These are phyloP conservation scores for Didymella lethalis DNA, from an alignment of 2,329 filamentous ascomycete species.

Conservation along the genomic window DNA sequence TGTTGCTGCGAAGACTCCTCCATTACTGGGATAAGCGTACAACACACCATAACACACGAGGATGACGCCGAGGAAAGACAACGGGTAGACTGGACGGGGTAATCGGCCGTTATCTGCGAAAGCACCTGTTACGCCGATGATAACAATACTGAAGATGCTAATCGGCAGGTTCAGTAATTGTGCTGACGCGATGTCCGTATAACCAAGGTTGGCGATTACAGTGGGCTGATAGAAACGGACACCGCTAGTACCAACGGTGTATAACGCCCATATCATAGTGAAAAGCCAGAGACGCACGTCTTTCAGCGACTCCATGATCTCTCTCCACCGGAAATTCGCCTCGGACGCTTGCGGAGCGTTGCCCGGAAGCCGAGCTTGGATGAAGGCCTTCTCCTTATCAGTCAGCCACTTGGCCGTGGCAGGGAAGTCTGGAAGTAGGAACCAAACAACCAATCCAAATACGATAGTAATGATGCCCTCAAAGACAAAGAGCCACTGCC, in stretches of 20 bases:
- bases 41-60: constrained; percentile 50
- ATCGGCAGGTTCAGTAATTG: constrained; percentile 26
- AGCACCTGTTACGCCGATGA: constrained; percentile 45
- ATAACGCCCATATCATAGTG: constrained; percentile 56
- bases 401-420: constrained; percentile 39
- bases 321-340: constrained; percentile 57
- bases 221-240: constrained; percentile 35
- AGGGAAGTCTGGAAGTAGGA: constrained; percentile 30
- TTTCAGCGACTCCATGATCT: constrained; percentile 57
- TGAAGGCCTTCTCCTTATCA: constrained; percentile 56
- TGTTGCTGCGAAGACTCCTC: constrained; percentile 54
- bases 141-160: constrained; percentile 54
- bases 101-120: constrained; percentile 42
- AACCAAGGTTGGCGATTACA: constrained; percentile 35
- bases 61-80: constrained; percentile 55
- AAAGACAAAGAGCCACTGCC: constrained; percentile 35
- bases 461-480: constrained; percentile 26
- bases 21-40: constrained; percentile 37
- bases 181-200: constrained; percentile 25
- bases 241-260: constrained; percentile 32
- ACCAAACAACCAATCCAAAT: constrained; percentile 23
- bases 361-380: constrained; percentile 54
- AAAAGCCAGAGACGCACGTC: constrained; percentile 62
- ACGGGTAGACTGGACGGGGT: constrained; percentile 53
- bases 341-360: constrained; percentile 54